These are phyloP conservation scores for Cylindrotheca closterium DNA, from an alignment of 108 stramenopile genomes.

Conservation along the genomic window DNA sequence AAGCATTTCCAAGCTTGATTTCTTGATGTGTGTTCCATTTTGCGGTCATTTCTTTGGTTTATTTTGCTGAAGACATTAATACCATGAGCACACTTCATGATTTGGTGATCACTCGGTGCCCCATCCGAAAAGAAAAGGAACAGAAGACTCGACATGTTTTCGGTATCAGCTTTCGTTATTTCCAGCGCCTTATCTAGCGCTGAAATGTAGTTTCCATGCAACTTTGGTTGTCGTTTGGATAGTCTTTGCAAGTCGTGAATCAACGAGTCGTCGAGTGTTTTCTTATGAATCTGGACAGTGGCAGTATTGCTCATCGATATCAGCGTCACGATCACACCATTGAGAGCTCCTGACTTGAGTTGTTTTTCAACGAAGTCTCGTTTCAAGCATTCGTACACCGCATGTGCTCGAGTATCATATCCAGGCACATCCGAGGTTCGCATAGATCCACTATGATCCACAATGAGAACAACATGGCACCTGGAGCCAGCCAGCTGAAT, in stretches of 20 bases:
- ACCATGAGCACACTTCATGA: no score
- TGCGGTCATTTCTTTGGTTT: no score
- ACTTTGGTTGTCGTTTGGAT: slow-evolving; percentile 2
- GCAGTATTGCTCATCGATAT: slow-evolving; percentile 1
- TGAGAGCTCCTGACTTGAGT: not conserved
- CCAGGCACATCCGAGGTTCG: slow-evolving; percentile 1
- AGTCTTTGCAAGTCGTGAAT: not conserved
- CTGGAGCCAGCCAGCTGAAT: not conserved
- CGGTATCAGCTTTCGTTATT: slow-evolving; percentile 2
- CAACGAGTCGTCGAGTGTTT: slow-evolving; percentile 1
- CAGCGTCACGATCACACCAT: slow-evolving; percentile 2
- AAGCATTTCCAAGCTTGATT: no score
- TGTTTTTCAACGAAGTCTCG: slow-evolving; percentile 1
- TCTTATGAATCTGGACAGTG: not conserved
- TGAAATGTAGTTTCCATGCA: slow-evolving; percentile 4
- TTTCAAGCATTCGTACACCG: slow-evolving; percentile 1
- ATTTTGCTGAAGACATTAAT: no score
- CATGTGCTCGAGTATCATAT: not conserved
- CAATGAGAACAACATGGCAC: slow-evolving; percentile 3
- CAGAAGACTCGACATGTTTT: not conserved
- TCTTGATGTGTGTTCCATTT: no score
- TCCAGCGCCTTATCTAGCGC: slow-evolving; percentile 4
- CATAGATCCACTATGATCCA: slow-evolving; percentile 2
- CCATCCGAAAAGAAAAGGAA: slow-evolving; percentile 4
- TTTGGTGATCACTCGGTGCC: not conserved